Percentiles rank a stretch among this genome's conserved stretches.
phyloP scores from a whole-genome alignment of 2,329 filamentous ascomycete genomes.

The Pseudodiploospora longispora region DNA sequence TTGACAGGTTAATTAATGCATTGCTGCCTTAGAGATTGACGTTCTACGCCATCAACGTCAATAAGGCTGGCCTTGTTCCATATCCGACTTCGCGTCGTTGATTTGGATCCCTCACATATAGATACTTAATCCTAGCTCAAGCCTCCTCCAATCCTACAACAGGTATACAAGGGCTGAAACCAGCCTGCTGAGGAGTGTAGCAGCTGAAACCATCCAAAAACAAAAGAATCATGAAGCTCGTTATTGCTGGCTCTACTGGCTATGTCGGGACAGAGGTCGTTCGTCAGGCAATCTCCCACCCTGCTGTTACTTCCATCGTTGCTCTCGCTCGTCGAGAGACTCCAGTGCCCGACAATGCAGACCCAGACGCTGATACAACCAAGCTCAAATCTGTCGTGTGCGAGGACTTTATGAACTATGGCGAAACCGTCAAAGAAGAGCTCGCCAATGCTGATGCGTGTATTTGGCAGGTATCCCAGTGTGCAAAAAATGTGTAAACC shows the following conservation, averaged over 20 bases:
- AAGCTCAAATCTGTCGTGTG: conserved; percentile 34
- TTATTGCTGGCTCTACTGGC: conserved; percentile 34
- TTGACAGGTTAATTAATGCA: too few species aligned
- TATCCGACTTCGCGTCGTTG: too few species aligned
- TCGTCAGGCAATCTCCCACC: conserved; percentile 30
- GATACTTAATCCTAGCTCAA: too few species aligned
- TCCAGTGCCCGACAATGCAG: conserved; percentile 14
- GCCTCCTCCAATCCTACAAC: too few species aligned
- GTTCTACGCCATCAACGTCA: too few species aligned
- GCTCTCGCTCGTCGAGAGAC: conserved; percentile 32
- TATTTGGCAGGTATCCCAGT: conserved; percentile 29
- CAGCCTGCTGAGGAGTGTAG: too few species aligned
- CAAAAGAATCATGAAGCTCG: conserved; percentile 30
- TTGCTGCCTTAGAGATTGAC: too few species aligned
- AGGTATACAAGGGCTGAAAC: too few species aligned
- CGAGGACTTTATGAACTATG: conserved; percentile 32
- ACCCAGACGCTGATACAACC: conserved; percentile 13
- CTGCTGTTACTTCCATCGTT: conserved; percentile 30
- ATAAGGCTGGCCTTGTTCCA: too few species aligned
- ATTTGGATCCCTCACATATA: too few species aligned
- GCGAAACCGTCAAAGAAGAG: conserved; percentile 29
- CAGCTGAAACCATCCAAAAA: background rate
- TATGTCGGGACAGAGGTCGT: conserved; percentile 35
- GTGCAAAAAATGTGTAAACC: background rate
- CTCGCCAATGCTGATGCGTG: conserved; percentile 34